Evolutionary conservation across 768 basidiomycete species (phyloP).

Genomic region (Lactifluus pinguis): DNA sequence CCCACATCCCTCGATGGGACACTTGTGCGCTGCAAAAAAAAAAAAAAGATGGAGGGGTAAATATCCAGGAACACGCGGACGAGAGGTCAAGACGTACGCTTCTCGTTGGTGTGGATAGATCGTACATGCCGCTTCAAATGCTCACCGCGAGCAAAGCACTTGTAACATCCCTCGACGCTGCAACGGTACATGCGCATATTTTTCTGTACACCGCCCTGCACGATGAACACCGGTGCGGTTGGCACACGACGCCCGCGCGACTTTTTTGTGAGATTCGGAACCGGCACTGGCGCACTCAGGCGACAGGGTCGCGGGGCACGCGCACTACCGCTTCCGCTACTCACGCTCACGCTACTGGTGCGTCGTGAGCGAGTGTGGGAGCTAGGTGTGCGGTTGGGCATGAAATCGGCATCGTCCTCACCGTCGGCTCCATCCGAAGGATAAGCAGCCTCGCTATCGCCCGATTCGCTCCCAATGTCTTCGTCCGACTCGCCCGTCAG

Average conservation of each 20-base stretch:
- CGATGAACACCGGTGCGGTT: constrained; percentile 30
- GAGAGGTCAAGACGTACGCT: constrained; percentile 50
- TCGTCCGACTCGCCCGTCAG: constrained; percentile 15
- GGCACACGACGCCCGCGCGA: constrained; percentile 72
- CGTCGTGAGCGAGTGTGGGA: constrained; percentile 14
- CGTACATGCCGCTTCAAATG: constrained; percentile 85
- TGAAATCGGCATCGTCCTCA: constrained; percentile 16
- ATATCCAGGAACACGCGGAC: background rate
- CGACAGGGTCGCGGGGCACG: constrained; percentile 22
- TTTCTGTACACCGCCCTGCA: constrained; percentile 24
- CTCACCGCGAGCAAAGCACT: constrained; percentile 82
- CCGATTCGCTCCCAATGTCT: constrained; percentile 13
- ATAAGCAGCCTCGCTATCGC: constrained; percentile 17
- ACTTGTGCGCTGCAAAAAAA: constrained; percentile 55
- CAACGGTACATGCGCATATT: constrained; percentile 48
- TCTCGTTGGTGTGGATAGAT: constrained; percentile 87
- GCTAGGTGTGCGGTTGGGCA: background rate
- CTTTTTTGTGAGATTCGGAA: constrained; percentile 74
- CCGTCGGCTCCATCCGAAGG: constrained; percentile 6
- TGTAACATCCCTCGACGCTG: constrained; percentile 74
- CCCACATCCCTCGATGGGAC: constrained; percentile 69
- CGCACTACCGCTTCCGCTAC: constrained; percentile 11
- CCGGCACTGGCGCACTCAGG: constrained; percentile 54
- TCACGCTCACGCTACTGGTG: constrained; percentile 14
- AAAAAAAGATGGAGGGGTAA: constrained; percentile 1